A percentile compares a stretch with the other conserved stretches of the same genome.
These are phyloP conservation scores for Mucor piriformis DNA, from an alignment of 371 early-diverging fungal genomes.

Conservation along the genomic window DNA sequence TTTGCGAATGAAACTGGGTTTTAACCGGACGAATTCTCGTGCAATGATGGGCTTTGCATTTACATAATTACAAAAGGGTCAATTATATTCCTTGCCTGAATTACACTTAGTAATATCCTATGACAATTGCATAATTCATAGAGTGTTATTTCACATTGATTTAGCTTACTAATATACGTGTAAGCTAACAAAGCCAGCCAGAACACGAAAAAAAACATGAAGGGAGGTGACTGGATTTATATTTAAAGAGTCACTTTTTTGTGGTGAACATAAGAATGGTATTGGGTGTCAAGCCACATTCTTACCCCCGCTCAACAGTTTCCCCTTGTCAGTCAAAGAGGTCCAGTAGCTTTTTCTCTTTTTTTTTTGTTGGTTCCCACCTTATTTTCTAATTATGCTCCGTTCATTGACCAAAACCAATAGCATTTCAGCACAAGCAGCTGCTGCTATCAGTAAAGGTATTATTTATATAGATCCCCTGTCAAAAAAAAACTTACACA, in stretches of 20 bases:
- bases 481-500: not conserved
- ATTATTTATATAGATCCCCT: not conserved
- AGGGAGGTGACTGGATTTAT: too few relatives aligned
- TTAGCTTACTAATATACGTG: too few relatives aligned
- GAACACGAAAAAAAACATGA: too few relatives aligned
- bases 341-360: not conserved
- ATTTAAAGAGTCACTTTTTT: too few relatives aligned
- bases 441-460: slow-evolving; percentile 13
- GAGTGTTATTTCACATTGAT: too few relatives aligned
- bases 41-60: not conserved
- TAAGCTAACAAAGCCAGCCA: too few relatives aligned
- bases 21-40: not conserved
- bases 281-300: slow-evolving; percentile 17
- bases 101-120: too few relatives aligned
- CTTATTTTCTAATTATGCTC: slow-evolving; percentile 10
- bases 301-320: slow-evolving; percentile 19
- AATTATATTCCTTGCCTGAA: not conserved
- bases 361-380: not conserved
- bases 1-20: not conserved
- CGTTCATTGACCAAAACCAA: slow-evolving; percentile 8
- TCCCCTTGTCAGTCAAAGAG: slow-evolving; percentile 17
- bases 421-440: slow-evolving; percentile 6
- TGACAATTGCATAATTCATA: too few relatives aligned
- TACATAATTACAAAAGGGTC: not conserved
- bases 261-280: not conserved